These are phyloP conservation scores for Candida glaebosa DNA, from an alignment of 805 yeast species.

Conservation along the genomic window DNA sequence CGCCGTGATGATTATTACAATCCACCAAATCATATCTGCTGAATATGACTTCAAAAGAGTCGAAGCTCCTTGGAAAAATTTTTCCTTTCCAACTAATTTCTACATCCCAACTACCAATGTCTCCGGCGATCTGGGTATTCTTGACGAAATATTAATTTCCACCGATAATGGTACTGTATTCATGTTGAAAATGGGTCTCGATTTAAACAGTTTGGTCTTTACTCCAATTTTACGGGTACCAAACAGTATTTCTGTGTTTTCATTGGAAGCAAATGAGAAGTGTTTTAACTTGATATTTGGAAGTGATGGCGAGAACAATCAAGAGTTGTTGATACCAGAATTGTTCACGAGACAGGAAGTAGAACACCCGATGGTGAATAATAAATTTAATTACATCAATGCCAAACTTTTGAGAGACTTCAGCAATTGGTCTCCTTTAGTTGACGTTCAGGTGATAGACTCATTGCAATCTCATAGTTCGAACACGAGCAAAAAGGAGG, in stretches of 20 bases:
- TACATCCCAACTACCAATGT: slow-evolving; percentile 25
- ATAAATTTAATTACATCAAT: slow-evolving; percentile 17
- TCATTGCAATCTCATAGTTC: slow-evolving; percentile 15
- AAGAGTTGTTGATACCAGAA: slow-evolving; percentile 28
- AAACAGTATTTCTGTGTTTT: slow-evolving; percentile 32
- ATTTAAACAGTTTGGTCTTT: slow-evolving; percentile 4
- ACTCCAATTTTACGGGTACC: slow-evolving; percentile 34
- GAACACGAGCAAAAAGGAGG: slow-evolving; percentile 28
- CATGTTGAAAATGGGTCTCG: slow-evolving; percentile 21
- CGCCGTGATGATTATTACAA: slow-evolving; percentile 31
- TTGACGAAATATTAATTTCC: slow-evolving; percentile 30
- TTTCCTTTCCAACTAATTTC: slow-evolving; percentile 39
- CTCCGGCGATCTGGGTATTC: slow-evolving; percentile 4
- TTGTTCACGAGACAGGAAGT: slow-evolving; percentile 15
- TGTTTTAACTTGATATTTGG: slow-evolving; percentile 32
- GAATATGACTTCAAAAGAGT: slow-evolving; percentile 31
- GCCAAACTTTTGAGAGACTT: slow-evolving; percentile 26
- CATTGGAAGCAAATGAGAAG: slow-evolving; percentile 16
- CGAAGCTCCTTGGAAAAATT: slow-evolving; percentile 14
- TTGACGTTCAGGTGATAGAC: slow-evolving; percentile 38
- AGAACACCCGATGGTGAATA: background rate
- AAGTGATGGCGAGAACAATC: slow-evolving; percentile 38
- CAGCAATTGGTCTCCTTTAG: slow-evolving; percentile 47
- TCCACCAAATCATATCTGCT: slow-evolving; percentile 48
- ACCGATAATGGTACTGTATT: slow-evolving; percentile 34